Evolutionary conservation across 306 rosid species (phyloP).

Genomic region (Medicago arabica): DNA sequence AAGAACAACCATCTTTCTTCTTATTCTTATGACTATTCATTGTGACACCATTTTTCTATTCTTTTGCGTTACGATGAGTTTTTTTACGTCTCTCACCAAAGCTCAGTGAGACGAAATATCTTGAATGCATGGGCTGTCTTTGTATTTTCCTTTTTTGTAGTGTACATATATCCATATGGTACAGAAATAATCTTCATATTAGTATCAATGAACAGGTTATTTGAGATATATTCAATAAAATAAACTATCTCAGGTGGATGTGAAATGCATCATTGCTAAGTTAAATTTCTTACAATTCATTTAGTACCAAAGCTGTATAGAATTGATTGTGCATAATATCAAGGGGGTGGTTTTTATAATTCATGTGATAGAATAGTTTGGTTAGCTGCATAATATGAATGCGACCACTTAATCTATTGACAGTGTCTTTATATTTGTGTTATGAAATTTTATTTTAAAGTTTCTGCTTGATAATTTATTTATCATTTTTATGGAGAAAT

Average conservation of each 20-base stretch:
- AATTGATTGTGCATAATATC: conserved; percentile 22
- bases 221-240: neutral
- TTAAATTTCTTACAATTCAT: conserved; percentile 7
- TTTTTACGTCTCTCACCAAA: neutral
- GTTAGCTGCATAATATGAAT: conserved; percentile 21
- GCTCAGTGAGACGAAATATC: neutral
- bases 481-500: conserved; percentile 1
- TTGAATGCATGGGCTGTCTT: no score
- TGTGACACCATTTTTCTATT: neutral
- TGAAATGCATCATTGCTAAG: neutral
- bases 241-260: neutral
- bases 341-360: conserved; percentile 6
- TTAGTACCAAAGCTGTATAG: conserved; percentile 18
- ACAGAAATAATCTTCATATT: no score
- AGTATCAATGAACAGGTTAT: no score
- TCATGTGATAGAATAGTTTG: conserved; percentile 1
- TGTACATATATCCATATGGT: no score
- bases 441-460: conserved; percentile 15
- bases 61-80: neutral
- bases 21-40: no score
- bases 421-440: conserved; percentile 4
- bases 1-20: conserved; percentile 45
- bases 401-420: conserved; percentile 19
- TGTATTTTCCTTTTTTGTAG: no score
- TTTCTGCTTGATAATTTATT: neutral